Conservation (phyloP, 1,139 yeast species). For the Taphrina wiesneri region DNA sequence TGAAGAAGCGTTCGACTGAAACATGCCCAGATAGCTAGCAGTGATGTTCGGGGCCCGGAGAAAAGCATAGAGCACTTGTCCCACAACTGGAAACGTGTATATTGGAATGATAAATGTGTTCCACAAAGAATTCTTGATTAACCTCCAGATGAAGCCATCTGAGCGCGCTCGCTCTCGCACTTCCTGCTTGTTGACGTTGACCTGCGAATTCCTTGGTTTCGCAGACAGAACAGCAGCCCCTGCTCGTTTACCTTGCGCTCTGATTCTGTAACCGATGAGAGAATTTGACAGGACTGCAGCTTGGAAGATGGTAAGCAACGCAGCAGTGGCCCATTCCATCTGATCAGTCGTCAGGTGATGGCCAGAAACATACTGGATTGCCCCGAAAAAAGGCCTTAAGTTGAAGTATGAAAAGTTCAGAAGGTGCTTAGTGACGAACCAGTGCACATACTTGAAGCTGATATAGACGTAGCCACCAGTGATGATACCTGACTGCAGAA, state of each 20-base stretch:
- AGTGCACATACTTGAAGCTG: constrained; percentile 16
- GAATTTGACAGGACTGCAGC: constrained; percentile 19
- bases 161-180: background rate
- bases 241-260: constrained; percentile 13
- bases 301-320: constrained; percentile 4
- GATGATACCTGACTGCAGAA: constrained; percentile 19
- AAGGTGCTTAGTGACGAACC: constrained; percentile 19
- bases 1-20: background rate
- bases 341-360: constrained; percentile 9
- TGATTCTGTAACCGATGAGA: constrained; percentile 7
- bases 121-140: constrained; percentile 11
- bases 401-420: constrained; percentile 24
- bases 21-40: background rate
- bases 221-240: constrained; percentile 11
- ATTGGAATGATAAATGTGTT: constrained; percentile 12
- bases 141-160: constrained; percentile 5
- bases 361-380: background rate
- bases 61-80: constrained; percentile 5
- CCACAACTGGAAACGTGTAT: constrained; percentile 2
- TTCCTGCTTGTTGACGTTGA: background rate
- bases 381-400: constrained; percentile 5
- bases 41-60: constrained; percentile 15
- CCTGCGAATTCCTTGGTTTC: background rate
- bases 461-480: constrained; percentile 13
- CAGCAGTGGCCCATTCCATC: constrained; percentile 20